phyloP scores from a whole-genome alignment of 768 basidiomycete species.

The Filobasidium wieringae region DNA sequence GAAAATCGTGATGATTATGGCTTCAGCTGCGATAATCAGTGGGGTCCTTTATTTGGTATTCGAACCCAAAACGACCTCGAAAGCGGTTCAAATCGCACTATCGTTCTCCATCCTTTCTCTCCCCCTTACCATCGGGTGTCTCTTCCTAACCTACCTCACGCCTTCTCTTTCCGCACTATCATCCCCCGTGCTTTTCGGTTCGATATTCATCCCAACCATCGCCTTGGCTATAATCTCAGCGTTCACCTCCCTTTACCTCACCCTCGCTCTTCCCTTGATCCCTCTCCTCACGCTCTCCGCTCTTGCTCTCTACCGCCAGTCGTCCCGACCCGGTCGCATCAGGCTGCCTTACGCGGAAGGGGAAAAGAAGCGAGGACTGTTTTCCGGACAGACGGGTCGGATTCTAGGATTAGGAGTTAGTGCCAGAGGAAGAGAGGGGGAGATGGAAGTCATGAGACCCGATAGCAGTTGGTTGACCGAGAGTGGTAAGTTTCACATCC shows the following conservation, averaged over 20 bases:
- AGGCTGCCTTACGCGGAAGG: neutral
- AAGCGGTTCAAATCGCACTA: slow-evolving; percentile 1
- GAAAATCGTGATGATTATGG: neutral
- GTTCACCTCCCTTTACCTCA: slow-evolving; percentile 1
- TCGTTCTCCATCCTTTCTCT: neutral
- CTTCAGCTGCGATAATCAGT: neutral
- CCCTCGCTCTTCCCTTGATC: neutral
- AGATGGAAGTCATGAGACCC: neutral
- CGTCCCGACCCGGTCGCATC: neutral
- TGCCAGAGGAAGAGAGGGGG: neutral
- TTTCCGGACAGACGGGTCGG: neutral
- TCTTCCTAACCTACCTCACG: neutral
- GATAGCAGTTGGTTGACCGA: neutral
- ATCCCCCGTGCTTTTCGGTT: neutral
- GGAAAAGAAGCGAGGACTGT: neutral
- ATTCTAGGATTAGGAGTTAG: neutral
- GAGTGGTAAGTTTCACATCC: neutral
- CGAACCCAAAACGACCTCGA: neutral
- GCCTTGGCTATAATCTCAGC: neutral
- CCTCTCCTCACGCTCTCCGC: neutral
- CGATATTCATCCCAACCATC: neutral
- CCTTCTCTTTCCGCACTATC: neutral
- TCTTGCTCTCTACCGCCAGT: neutral
- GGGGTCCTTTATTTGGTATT: neutral
- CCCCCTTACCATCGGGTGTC: neutral